These are phyloP conservation scores for Boletus rubescentipes DNA, from an alignment of 768 basidiomycete genomes.

Conservation along the genomic window DNA sequence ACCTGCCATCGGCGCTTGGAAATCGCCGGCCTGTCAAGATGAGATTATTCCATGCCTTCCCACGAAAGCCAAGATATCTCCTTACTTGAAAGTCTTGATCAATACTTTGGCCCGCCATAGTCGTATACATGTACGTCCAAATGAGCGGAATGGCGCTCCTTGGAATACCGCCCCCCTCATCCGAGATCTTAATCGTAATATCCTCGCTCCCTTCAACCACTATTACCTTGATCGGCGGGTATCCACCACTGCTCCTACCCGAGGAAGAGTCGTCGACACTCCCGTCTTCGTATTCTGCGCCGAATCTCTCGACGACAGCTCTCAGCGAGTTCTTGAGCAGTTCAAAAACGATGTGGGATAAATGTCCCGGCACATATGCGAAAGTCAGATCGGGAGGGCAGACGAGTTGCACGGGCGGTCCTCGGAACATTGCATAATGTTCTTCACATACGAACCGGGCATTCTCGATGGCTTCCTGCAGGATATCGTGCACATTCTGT, in stretches of 20 bases:
- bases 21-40: slow-evolving; percentile 65
- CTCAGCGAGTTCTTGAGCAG: slow-evolving; percentile 96
- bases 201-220: slow-evolving; percentile 98
- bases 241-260: slow-evolving; percentile 5
- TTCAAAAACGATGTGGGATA: slow-evolving; percentile 96
- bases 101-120: slow-evolving; percentile 68
- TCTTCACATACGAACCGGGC: slow-evolving; percentile 94
- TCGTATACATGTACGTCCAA: slow-evolving; percentile 99
- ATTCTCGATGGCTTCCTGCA: slow-evolving; percentile 97
- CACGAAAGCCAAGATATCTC: not conserved
- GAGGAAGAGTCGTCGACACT: not conserved
- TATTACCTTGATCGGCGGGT: slow-evolving; percentile 40
- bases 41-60: not conserved
- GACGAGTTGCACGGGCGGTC: slow-evolving; percentile 93
- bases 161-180: slow-evolving; percentile 93
- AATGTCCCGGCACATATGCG: slow-evolving; percentile 93
- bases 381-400: slow-evolving; percentile 86
- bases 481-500: slow-evolving; percentile 92
- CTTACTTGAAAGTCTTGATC: slow-evolving; percentile 64
- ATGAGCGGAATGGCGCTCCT: slow-evolving; percentile 85
- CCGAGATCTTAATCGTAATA: slow-evolving; percentile 97
- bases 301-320: slow-evolving; percentile 91
- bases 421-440: slow-evolving; percentile 93
- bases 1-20: slow-evolving; percentile 97
- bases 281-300: slow-evolving; percentile 68